Percentiles rank a stretch among this genome's conserved stretches.
phyloP scores from a whole-genome alignment of 768 basidiomycete species.

The Collybiopsis confluens region DNA sequence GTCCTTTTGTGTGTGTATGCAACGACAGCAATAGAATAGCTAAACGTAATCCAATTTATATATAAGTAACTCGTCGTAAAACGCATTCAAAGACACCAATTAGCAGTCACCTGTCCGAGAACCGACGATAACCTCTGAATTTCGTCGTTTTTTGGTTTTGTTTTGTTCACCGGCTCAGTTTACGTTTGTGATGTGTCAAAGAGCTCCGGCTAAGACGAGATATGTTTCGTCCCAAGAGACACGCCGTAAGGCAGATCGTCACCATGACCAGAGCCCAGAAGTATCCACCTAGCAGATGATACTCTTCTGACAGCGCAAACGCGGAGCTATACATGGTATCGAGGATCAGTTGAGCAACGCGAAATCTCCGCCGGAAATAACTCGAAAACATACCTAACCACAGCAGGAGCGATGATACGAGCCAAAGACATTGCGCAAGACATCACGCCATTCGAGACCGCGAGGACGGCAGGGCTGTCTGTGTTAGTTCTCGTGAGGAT shows the following conservation, averaged over 20 bases:
- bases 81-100: too few species aligned
- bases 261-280: conserved; percentile 45
- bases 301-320: conserved; percentile 50
- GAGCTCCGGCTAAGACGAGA: background rate
- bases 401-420: conserved; percentile 54
- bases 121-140: too few species aligned
- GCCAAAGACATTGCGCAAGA: conserved; percentile 58
- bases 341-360: background rate
- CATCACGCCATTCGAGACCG: conserved; percentile 29
- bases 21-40: too few species aligned
- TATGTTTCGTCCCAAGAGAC: background rate
- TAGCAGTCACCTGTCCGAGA: too few species aligned
- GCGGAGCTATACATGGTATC: conserved; percentile 35
- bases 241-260: background rate
- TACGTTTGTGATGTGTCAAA: background rate
- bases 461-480: conserved; percentile 49
- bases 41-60: too few species aligned
- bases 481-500: conserved; percentile 52
- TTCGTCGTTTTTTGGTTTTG: too few species aligned
- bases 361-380: too few species aligned
- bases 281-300: conserved; percentile 47
- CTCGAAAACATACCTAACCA: conserved; percentile 46
- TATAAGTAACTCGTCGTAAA: too few species aligned
- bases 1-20: background rate
- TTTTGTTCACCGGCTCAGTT: background rate